phyloP scores from a whole-genome alignment of 1,284 basidiomycete genomes.

The Ustilago bromivora region DNA sequence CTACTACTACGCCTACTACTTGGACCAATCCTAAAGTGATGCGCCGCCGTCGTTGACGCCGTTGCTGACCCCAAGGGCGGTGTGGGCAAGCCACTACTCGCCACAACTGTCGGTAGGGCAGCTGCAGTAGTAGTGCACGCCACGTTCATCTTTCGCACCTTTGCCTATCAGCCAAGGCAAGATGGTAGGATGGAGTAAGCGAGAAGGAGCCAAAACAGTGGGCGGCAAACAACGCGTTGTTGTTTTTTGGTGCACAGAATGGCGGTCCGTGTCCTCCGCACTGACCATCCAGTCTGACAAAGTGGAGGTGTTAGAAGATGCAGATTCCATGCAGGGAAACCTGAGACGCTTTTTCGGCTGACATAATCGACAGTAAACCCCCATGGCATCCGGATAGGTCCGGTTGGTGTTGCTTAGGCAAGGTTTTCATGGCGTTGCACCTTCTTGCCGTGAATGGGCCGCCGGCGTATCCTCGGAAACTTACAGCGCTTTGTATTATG shows the following conservation, averaged over 20 bases:
- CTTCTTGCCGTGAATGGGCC: too few species aligned
- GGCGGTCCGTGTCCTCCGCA: background rate
- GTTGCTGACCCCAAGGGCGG: background rate
- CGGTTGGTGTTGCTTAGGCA: too few species aligned
- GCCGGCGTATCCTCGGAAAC: too few species aligned
- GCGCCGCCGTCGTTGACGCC: constrained; percentile 7
- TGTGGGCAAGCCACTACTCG: background rate
- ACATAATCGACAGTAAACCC: background rate
- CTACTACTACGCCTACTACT: constrained; percentile 19
- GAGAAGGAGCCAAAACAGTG: background rate
- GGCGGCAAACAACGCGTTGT: background rate
- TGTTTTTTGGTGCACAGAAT: constrained; percentile 3
- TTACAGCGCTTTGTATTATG: too few species aligned
- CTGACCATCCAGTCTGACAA: background rate
- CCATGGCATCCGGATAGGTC: too few species aligned
- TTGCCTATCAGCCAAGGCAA: background rate
- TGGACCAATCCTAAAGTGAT: constrained; percentile 16
- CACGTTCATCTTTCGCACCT: background rate
- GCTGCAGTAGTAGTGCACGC: constrained; percentile 1
- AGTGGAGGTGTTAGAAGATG: background rate
- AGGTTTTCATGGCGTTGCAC: too few species aligned
- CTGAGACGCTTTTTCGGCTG: background rate
- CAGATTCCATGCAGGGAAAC: constrained; percentile 2
- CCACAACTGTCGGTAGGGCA: background rate
- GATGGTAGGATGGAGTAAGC: background rate